Evolutionary conservation across 1,284 basidiomycete species (phyloP).

Genomic region (Fomitiporia mediterranea): DNA sequence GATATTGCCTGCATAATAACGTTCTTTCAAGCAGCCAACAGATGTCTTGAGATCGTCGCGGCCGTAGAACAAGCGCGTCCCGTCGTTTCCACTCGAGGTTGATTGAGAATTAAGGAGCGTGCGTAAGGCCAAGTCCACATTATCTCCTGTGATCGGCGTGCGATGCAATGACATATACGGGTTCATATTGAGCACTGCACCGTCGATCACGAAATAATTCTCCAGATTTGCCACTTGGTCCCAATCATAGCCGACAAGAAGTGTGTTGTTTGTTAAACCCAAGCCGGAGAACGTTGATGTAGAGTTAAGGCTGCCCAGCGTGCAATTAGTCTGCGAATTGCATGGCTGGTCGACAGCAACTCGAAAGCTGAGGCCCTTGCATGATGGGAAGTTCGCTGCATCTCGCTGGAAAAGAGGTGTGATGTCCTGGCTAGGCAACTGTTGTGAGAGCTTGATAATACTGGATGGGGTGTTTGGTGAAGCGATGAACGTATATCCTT

Average conservation of each 20-base stretch:
- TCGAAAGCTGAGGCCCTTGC: constrained; percentile 53
- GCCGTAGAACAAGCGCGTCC: constrained; percentile 80
- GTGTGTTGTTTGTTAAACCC: constrained; percentile 57
- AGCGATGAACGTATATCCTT: constrained; percentile 77
- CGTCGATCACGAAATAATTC: constrained; percentile 87
- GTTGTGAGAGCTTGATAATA: constrained; percentile 50
- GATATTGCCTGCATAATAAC: constrained; percentile 91
- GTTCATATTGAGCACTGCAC: constrained; percentile 88
- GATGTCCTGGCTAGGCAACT: constrained; percentile 80
- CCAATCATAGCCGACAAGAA: constrained; percentile 85
- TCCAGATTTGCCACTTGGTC: constrained; percentile 63
- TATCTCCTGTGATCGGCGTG: constrained; percentile 63
- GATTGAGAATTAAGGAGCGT: constrained; percentile 53
- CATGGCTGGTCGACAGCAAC: constrained; percentile 80
- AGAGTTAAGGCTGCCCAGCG: constrained; percentile 52
- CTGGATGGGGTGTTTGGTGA: constrained; percentile 48
- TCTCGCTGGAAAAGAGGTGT: constrained; percentile 77
- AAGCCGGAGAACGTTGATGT: constrained; percentile 57
- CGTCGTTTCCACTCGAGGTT: constrained; percentile 74
- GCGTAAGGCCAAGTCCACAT: constrained; percentile 82
- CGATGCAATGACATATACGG: constrained; percentile 82
- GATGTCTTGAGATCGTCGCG: constrained; percentile 60
- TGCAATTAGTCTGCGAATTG: constrained; percentile 49
- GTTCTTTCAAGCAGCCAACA: constrained; percentile 74
- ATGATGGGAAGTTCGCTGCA: constrained; percentile 59